These are phyloP conservation scores for Mrakia blollopis DNA, from an alignment of 768 basidiomycete species.

Conservation along the genomic window DNA sequence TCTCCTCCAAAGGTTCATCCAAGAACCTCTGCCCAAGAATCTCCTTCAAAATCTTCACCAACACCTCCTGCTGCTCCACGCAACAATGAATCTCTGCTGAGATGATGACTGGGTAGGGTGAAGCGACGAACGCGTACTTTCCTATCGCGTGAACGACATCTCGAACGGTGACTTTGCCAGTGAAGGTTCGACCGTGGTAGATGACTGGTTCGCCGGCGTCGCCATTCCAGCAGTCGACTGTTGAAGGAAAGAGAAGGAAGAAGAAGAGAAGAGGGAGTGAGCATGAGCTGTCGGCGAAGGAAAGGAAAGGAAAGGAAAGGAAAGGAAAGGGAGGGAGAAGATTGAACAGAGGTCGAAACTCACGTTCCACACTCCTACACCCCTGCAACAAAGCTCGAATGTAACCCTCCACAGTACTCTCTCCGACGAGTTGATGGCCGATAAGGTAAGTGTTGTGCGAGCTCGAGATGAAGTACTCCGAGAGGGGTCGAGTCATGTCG, in stretches of 20 bases:
- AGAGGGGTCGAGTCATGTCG: slow-evolving; percentile 82
- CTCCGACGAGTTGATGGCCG: slow-evolving; percentile 57
- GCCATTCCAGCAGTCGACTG: slow-evolving; percentile 92
- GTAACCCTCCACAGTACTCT: slow-evolving; percentile 86
- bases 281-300: neutral
- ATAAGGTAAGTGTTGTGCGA: slow-evolving; percentile 65
- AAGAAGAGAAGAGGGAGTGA: neutral
- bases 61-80: slow-evolving; percentile 67
- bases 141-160: slow-evolving; percentile 76
- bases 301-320: neutral
- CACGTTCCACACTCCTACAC: slow-evolving; percentile 90
- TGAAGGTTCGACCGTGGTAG: slow-evolving; percentile 84
- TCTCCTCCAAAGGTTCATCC: slow-evolving; percentile 36
- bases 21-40: slow-evolving; percentile 55
- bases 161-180: slow-evolving; percentile 71
- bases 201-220: slow-evolving; percentile 76
- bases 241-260: neutral
- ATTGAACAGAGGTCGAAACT: no score
- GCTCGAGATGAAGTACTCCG: slow-evolving; percentile 81
- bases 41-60: slow-evolving; percentile 67
- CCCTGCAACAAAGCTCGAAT: slow-evolving; percentile 82
- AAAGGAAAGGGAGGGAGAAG: neutral
- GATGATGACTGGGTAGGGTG: slow-evolving; percentile 86
- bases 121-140: slow-evolving; percentile 84
- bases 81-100: slow-evolving; percentile 88